phyloP scores from a whole-genome alignment of 2,329 filamentous ascomycete genomes.

The Pseudopyrenochaeta lycopersici region DNA sequence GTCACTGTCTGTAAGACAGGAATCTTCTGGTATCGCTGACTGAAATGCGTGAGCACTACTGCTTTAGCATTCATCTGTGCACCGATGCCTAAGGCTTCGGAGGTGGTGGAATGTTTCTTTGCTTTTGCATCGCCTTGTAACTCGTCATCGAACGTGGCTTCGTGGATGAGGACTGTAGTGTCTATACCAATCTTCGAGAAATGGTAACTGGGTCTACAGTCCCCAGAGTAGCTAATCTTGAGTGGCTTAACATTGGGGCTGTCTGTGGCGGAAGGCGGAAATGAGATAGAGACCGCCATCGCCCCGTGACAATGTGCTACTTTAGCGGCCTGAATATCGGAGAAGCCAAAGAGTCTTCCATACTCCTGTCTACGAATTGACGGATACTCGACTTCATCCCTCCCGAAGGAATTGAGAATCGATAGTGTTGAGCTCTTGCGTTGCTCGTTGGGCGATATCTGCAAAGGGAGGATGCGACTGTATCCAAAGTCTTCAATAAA shows the following conservation, averaged over 20 bases:
- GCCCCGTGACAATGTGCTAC: conserved; percentile 85
- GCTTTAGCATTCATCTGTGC: conserved; percentile 79
- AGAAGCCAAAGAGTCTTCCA: conserved; percentile 67
- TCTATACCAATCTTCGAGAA: conserved; percentile 77
- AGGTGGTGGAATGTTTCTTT: conserved; percentile 91
- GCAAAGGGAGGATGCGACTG: conserved; percentile 64
- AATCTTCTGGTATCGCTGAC: conserved; percentile 87
- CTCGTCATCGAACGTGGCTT: conserved; percentile 95
- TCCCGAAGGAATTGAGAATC: conserved; percentile 32
- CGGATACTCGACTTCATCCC: conserved; percentile 3
- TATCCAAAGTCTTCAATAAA: conserved; percentile 80
- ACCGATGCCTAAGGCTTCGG: conserved; percentile 83
- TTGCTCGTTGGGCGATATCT: conserved; percentile 46
- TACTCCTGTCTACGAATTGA: conserved; percentile 40
- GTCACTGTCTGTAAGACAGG: conserved; percentile 59
- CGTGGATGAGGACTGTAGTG: conserved; percentile 88
- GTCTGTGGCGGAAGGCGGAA: conserved; percentile 61
- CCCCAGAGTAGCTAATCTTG: conserved; percentile 91
- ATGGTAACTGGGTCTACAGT: conserved; percentile 75
- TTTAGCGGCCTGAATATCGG: conserved; percentile 69
- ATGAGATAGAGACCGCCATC: conserved; percentile 79
- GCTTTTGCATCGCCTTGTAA: conserved; percentile 77
- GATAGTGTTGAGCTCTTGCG: conserved; percentile 28
- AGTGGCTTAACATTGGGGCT: conserved; percentile 62
- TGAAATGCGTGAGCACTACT: conserved; percentile 92